Base-by-base conservation (phyloP, 139 green algal genomes). In the Haematococcus lacustris region DNA sequence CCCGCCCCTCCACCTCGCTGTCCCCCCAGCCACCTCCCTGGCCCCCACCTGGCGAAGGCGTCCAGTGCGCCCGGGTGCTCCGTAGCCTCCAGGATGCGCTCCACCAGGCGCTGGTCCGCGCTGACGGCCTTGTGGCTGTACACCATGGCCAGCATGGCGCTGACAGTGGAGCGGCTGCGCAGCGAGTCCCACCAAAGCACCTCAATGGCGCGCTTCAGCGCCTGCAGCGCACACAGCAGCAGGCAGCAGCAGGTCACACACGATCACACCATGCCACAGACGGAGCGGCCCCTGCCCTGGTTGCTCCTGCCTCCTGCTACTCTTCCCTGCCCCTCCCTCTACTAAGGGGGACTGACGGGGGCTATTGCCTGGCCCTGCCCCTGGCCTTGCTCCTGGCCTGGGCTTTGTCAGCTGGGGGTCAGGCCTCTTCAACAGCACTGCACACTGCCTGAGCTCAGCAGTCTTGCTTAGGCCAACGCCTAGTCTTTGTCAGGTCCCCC, bases 141-240 rank as follows among this genome's bases (percentile, higher is more conserved):
- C 69, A 91, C 87, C 38, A 88, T 66, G 39, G 37, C 21, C 25
- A 90, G 80, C 73, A 69, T 69, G 35, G 6, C 40, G 17, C 25
- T 3, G 3, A 61, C 41, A 26, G 41, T 39, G 3, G 39, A 57
- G 38, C 47, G 71, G 21, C 65, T 68, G 53, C 80, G 73, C 25
- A 88, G 69, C 37, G 33, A 60, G 80, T 87, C 39, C 84, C 83
- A 87, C 81, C 81, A 87, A 30, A 78, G 38, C 32, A 38, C 53
- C 62, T 79, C 50, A 25, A 88, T 80, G 38, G 76, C 38, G 33
- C 23, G 2, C 68, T 76, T 80, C 5, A 86, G 26, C n/a, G n/a
- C n/a, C n/a, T n/a, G n/a, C n/a, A n/a, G n/a, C n/a, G n/a, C n/a
- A n/a, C n/a, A n/a, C n/a, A n/a, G n/a, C n/a, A n/a, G n/a, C n/a